These are phyloP conservation scores for Psilocybe sp. DNA, from an alignment of 768 basidiomycete genomes.

Conservation along the genomic window DNA sequence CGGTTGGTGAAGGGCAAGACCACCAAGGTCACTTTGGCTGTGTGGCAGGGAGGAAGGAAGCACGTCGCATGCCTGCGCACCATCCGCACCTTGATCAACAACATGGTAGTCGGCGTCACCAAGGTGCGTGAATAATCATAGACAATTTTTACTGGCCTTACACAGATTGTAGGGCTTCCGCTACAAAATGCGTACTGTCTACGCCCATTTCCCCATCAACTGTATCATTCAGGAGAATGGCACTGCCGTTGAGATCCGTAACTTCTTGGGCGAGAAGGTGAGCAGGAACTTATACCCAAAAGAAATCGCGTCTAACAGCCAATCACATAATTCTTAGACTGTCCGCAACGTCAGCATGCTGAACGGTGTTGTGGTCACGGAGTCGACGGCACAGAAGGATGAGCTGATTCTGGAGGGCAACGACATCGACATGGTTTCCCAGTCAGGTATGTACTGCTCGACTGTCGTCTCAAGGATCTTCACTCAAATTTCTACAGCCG, in stretches of 20 bases:
- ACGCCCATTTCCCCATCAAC: constrained; percentile 99
- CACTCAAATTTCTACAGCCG: constrained; percentile 47
- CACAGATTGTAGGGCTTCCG: constrained; percentile 75
- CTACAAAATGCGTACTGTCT: constrained; percentile 99
- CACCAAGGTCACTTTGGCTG: constrained; percentile 82
- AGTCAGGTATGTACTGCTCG: constrained; percentile 63
- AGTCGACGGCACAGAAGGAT: constrained; percentile 92
- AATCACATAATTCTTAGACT: constrained; percentile 47
- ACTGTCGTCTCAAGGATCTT: neutral
- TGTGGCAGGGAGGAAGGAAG: constrained; percentile 98
- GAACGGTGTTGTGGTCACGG: constrained; percentile 76
- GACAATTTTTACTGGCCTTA: neutral
- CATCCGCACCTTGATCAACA: constrained; percentile 90
- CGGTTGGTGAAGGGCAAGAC: constrained; percentile 77
- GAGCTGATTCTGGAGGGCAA: constrained; percentile 93
- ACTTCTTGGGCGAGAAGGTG: constrained; percentile 94
- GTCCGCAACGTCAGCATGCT: constrained; percentile 93
- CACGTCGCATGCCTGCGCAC: constrained; percentile 98
- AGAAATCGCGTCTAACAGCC: neutral
- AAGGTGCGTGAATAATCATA: constrained; percentile 50
- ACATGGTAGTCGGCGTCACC: constrained; percentile 97
- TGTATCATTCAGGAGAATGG: constrained; percentile 85
- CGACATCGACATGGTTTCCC: constrained; percentile 96
- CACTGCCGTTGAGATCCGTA: constrained; percentile 80
- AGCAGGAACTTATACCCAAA: constrained; percentile 8